Evolutionary conservation across 306 rosid species (phyloP).

Genomic region (Crotalaria pallida): DNA sequence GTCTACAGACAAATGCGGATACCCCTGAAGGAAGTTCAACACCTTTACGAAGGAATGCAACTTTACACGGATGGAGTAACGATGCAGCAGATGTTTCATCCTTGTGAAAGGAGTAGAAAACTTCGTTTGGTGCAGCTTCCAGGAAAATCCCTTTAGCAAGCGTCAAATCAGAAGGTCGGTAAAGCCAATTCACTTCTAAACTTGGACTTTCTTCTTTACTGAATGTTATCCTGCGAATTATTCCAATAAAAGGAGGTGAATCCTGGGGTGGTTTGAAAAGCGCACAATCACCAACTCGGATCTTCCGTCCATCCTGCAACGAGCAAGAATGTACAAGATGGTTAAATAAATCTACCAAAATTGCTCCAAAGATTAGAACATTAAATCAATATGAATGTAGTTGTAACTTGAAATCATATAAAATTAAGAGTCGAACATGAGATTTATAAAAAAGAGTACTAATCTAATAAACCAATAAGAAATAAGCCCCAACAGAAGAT

Average conservation of each 20-base stretch:
- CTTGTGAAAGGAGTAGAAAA: constrained; percentile 91
- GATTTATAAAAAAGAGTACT: background rate
- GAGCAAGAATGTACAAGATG: background rate
- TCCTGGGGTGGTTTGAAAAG: constrained; percentile 89
- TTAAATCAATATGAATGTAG: background rate
- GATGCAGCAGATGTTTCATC: constrained; percentile 95
- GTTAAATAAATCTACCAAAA: background rate
- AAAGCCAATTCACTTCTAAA: constrained; percentile 85
- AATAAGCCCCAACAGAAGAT: background rate
- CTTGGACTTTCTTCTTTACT: constrained; percentile 45
- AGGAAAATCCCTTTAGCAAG: constrained; percentile 58
- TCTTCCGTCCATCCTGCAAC: constrained; percentile 86
- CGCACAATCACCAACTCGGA: constrained; percentile 88
- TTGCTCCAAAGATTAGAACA: background rate
- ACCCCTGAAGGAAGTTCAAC: constrained; percentile 87
- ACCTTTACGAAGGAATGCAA: constrained; percentile 88
- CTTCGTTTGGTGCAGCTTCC: constrained; percentile 93
- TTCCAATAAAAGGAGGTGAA: constrained; percentile 91
- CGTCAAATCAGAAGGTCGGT: constrained; percentile 79
- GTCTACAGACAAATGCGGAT: constrained; percentile 90
- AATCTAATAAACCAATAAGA: background rate
- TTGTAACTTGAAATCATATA: background rate
- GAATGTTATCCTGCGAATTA: constrained; percentile 57
- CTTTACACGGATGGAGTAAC: constrained; percentile 95
- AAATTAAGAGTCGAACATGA: no score